Conservation (phyloP, 1,139 yeast genomes). For the Blastobotrys indianensis region DNA sequence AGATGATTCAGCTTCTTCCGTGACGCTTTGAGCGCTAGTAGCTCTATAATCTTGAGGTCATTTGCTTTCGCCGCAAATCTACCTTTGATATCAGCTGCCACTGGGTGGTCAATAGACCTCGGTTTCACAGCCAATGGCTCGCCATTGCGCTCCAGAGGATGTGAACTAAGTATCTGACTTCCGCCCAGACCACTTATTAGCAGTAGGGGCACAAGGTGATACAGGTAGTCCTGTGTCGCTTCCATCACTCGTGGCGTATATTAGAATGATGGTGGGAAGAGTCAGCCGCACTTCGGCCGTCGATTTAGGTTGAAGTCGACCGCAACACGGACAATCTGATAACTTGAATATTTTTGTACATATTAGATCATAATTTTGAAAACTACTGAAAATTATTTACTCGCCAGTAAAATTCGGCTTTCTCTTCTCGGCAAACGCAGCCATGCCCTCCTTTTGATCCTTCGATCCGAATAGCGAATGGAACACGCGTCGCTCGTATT, state of each 20-base stretch:
- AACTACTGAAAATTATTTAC: slow-evolving; percentile 17
- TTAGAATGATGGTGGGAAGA: too few species aligned
- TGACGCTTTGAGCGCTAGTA: slow-evolving; percentile 19
- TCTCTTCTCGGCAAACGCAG: slow-evolving; percentile 45
- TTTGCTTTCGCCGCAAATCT: slow-evolving; percentile 20
- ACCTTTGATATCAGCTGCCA: slow-evolving; percentile 18
- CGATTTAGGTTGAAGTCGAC: too few species aligned
- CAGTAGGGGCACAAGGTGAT: slow-evolving; percentile 27
- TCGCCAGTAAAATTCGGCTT: slow-evolving; percentile 37
- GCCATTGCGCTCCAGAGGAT: slow-evolving; percentile 20
- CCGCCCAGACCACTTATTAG: slow-evolving; percentile 27
- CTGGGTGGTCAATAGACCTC: slow-evolving; percentile 11
- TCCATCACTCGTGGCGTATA: too few species aligned
- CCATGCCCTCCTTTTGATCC: slow-evolving; percentile 49
- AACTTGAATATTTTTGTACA: too few species aligned
- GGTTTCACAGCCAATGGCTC: slow-evolving; percentile 20
- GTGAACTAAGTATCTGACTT: slow-evolving; percentile 12
- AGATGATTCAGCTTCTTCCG: slow-evolving; percentile 19
- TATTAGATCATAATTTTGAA: too few species aligned
- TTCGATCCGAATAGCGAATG: slow-evolving; percentile 41
- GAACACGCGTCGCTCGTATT: slow-evolving; percentile 41
- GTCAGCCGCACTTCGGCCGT: too few species aligned
- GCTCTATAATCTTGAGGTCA: slow-evolving; percentile 17
- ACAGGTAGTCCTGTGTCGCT: slow-evolving; percentile 17
- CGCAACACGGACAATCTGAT: too few species aligned